Percentiles rank a stretch among this genome's conserved stretches.
Conservation (phyloP, 2,329 filamentous ascomycete species). For the Salinomyces thailandicus region DNA sequence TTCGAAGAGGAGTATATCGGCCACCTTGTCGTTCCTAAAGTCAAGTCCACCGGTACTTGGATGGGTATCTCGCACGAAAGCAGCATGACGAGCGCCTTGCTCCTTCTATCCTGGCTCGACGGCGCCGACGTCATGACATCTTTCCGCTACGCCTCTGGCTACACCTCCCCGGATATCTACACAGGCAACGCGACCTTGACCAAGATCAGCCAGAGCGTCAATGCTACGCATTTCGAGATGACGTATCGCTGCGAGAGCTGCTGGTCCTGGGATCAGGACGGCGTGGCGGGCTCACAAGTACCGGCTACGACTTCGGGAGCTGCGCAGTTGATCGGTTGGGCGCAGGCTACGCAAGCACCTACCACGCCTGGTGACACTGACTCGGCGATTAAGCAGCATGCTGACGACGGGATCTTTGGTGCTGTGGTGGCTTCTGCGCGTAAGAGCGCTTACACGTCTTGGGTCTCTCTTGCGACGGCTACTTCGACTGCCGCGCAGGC, state of each 20-base stretch:
- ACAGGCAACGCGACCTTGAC: conserved; percentile 52
- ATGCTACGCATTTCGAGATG: conserved; percentile 48
- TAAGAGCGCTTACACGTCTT: conserved; percentile 34
- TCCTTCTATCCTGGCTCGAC: conserved; percentile 50
- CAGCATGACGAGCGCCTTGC: conserved; percentile 48
- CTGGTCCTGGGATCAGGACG: conserved; percentile 35
- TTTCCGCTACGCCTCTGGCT: conserved; percentile 49
- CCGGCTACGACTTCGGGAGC: conserved; percentile 26
- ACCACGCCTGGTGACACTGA: conserved; percentile 28
- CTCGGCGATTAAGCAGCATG: conserved; percentile 44
- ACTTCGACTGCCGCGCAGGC: conserved; percentile 33
- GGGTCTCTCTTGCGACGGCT: conserved; percentile 27
- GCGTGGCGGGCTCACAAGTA: conserved; percentile 29
- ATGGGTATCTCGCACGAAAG: conserved; percentile 48
- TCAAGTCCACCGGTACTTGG: conserved; percentile 41
- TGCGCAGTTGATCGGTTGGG: conserved; percentile 22
- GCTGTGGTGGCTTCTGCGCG: conserved; percentile 34
- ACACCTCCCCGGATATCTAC: conserved; percentile 49
- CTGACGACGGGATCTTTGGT: conserved; percentile 47
- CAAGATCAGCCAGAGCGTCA: conserved; percentile 49
- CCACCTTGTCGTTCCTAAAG: conserved; percentile 39
- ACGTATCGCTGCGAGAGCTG: conserved; percentile 53
- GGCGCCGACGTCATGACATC: conserved; percentile 45
- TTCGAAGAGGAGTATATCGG: conserved; percentile 48
- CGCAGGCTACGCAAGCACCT: conserved; percentile 18